Percentiles rank a stretch among this genome's conserved stretches.
Evolutionary conservation across 768 basidiomycete species (phyloP).

Genomic region (Candolleomyces aberdarensis): DNA sequence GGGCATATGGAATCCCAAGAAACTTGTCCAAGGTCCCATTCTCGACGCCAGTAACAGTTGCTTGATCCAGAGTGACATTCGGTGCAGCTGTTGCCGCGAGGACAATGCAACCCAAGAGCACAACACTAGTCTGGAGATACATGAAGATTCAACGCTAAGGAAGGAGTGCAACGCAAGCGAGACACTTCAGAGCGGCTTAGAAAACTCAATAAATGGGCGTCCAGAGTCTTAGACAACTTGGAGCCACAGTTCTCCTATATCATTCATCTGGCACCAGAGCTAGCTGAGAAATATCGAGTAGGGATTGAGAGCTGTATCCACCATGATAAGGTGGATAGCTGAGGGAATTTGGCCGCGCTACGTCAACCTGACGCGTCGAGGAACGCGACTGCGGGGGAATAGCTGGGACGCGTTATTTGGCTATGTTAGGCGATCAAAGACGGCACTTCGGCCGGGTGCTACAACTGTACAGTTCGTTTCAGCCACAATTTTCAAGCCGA

Average conservation of each 20-base stretch:
- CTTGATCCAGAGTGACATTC: neutral
- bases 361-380: neutral
- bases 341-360: neutral
- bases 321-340: too few species aligned
- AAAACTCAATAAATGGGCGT: too few species aligned
- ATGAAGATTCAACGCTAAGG: neutral
- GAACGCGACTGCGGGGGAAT: neutral
- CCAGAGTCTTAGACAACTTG: too few species aligned
- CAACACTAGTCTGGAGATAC: neutral
- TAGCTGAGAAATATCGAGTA: too few species aligned
- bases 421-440: slow-evolving; percentile 19
- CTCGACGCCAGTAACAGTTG: neutral
- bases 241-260: too few species aligned
- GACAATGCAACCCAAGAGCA: neutral
- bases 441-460: neutral
- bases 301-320: too few species aligned
- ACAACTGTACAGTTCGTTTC: slow-evolving; percentile 37
- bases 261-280: too few species aligned
- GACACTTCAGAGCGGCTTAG: neutral
- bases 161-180: neutral
- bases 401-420: slow-evolving; percentile 21
- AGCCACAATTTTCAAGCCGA: slow-evolving; percentile 28
- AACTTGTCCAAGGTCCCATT: slow-evolving; percentile 9
- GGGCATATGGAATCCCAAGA: slow-evolving; percentile 14
- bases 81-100: neutral